Base-by-base conservation (phyloP, 306 rosid species). In the Cicer judaicum region DNA sequence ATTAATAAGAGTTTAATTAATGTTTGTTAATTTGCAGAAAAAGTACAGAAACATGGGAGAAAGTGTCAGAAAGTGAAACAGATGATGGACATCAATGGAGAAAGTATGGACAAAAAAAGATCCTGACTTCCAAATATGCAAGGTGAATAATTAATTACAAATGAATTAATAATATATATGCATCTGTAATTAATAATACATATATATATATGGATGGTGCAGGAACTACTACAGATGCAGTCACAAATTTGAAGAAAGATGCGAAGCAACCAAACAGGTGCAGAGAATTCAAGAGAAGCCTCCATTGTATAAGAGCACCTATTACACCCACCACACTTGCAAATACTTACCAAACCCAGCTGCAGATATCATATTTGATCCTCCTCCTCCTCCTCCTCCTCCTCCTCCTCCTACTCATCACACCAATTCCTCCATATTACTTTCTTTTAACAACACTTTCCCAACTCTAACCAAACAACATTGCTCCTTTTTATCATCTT, bases 1-100 rank as follows among this genome's bases (percentile, higher is more conserved):
- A 2, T 29, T 29, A 3, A 29, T 2, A 2, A 29, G 34, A 29
- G 5, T 29, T 29, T 21, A 21, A 21, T 21, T 29, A 29, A 29
- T 29, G 5, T 2, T 29, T 29, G 5, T 29, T 29, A 34, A 29
- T 34, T 59, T 44, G 72, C 81, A 90, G 96, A 73, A 88, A 59
- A 80, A 72, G 49, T 24, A 18, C 66, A 7, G 38, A 79, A 16
- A 69, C 87, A 36, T 68, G 75, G 86, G 84, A 47, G 44, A 71
- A 52, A 43, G 80, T 79, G 3, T 54, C 81, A 1, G 53, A 78
- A 15, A n/a, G 14, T 65, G 80, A 61, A 70, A 34, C 15, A 2
- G 79, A 73, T n/a, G 96, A 88, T 75, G 88, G 87, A 0, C 78
- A 87, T 76, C 81, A 83, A n/a, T 90, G 96, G 93, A 91, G 96